Percentiles rank a stretch among this genome's conserved stretches.
These are phyloP conservation scores for Eucalyptus erythrocorys DNA, from an alignment of 345 rosid genomes.

Conservation along the genomic window DNA sequence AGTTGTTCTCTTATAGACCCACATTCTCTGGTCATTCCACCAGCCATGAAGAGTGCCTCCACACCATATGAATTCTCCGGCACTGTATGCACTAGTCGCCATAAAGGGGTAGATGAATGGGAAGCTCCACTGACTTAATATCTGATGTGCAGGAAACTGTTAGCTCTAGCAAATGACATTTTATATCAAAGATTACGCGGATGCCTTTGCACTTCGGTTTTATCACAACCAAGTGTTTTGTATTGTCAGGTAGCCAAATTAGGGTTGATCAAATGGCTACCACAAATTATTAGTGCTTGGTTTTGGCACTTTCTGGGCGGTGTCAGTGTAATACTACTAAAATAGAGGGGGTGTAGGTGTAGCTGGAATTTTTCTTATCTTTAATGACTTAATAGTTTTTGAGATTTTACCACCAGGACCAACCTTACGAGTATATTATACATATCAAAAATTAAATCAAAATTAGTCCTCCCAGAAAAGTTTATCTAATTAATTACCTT, in stretches of 20 bases:
- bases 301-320: neutral
- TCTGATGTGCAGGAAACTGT: neutral
- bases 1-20: slow-evolving; percentile 30
- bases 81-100: slow-evolving; percentile 7
- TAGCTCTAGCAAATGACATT: neutral
- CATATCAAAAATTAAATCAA: neutral
- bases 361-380: neutral
- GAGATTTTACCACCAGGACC: neutral
- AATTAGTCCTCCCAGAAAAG: neutral
- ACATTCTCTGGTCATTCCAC: slow-evolving; percentile 31
- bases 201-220: neutral
- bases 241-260: neutral
- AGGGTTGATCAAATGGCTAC: neutral
- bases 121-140: slow-evolving; percentile 20
- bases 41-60: slow-evolving; percentile 25
- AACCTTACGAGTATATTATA: neutral
- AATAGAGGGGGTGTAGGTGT: neutral
- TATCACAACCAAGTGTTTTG: neutral
- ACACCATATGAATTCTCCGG: slow-evolving; percentile 7
- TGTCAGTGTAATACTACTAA: neutral
- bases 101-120: slow-evolving; percentile 15
- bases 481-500: neutral
- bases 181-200: neutral
- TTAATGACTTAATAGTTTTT: neutral
- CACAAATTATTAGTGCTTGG: neutral